Percentiles rank a stretch among this genome's conserved stretches.
Conservation (phyloP, 495 filamentous ascomycete genomes). For the Chlorociboria aeruginascens region DNA sequence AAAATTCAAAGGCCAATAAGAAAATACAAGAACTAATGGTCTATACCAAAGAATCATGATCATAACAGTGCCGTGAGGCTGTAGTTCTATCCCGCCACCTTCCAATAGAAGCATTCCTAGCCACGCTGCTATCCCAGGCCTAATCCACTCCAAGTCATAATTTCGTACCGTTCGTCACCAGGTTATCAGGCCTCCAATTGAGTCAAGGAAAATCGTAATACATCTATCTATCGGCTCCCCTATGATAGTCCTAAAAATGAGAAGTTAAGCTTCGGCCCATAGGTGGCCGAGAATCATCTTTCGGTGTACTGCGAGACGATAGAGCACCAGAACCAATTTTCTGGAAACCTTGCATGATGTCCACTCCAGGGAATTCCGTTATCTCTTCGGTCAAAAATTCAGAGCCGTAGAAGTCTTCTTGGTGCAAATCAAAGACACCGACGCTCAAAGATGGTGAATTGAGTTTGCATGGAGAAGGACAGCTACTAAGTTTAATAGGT, state of each 20-base stretch:
- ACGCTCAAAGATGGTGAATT: conserved; percentile 25
- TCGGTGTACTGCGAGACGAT: conserved; percentile 3
- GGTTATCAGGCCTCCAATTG: not conserved
- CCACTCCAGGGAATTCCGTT: conserved; percentile 56
- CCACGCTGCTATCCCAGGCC: not conserved
- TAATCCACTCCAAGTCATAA: not conserved
- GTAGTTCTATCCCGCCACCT: not conserved
- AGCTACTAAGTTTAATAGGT: conserved; percentile 27
- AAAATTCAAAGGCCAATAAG: not conserved
- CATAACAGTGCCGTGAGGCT: not conserved
- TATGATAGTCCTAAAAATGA: conserved; percentile 8
- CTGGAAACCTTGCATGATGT: conserved; percentile 81
- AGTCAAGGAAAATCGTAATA: conserved; percentile 10
- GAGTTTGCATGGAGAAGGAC: conserved; percentile 42
- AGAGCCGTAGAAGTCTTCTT: conserved; percentile 34
- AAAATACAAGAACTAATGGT: not conserved
- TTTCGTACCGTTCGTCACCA: conserved; percentile 1
- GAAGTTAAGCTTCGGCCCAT: conserved; percentile 17
- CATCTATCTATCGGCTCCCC: not conserved
- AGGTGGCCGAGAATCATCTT: conserved; percentile 6
- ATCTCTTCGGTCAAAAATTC: conserved; percentile 45
- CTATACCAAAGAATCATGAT: not conserved
- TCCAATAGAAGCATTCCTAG: too few relatives aligned
- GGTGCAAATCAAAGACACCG: conserved; percentile 8
- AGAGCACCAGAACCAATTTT: conserved; percentile 50